Evolutionary conservation across 371 early-diverging fungal genomes (phyloP).

Genomic region (Mucor racemosus): DNA sequence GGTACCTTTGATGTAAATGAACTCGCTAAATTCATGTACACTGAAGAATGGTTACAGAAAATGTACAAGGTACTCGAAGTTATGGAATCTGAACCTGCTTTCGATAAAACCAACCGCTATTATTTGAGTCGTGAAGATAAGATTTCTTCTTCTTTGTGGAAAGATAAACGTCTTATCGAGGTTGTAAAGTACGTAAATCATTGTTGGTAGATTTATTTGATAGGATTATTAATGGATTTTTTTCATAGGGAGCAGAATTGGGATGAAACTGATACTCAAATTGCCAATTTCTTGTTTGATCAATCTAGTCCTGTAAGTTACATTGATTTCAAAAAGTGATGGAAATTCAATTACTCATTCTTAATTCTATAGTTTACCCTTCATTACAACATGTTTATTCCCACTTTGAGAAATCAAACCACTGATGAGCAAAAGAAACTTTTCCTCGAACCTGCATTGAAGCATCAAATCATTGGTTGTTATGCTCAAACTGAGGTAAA

Average conservation of each 20-base stretch:
- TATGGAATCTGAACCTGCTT: constrained; percentile 62
- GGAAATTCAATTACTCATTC: background rate
- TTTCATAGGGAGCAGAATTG: constrained; percentile 45
- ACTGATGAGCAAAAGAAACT: constrained; percentile 78
- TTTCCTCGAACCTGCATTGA: constrained; percentile 75
- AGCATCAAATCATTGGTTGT: constrained; percentile 81
- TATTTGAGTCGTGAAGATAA: constrained; percentile 56
- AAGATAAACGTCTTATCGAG: constrained; percentile 58
- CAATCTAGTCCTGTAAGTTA: constrained; percentile 49
- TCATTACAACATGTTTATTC: constrained; percentile 79
- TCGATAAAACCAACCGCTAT: constrained; percentile 63
- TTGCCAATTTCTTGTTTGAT: constrained; percentile 50
- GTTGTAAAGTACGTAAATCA: constrained; percentile 38
- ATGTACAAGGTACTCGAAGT: constrained; percentile 55
- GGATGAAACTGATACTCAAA: constrained; percentile 37
- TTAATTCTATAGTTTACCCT: constrained; percentile 37
- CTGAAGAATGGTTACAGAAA: constrained; percentile 55
- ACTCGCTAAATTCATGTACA: constrained; percentile 59
- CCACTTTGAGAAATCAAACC: constrained; percentile 77
- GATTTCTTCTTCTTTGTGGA: constrained; percentile 46
- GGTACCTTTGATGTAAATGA: constrained; percentile 58
- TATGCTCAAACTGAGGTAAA: constrained; percentile 82
- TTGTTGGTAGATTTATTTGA: background rate
- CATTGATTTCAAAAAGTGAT: background rate
- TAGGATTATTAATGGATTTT: background rate